Evolutionary conservation across 805 yeast genomes (phyloP).

Genomic region (Teunomyces lycoperdinae): DNA sequence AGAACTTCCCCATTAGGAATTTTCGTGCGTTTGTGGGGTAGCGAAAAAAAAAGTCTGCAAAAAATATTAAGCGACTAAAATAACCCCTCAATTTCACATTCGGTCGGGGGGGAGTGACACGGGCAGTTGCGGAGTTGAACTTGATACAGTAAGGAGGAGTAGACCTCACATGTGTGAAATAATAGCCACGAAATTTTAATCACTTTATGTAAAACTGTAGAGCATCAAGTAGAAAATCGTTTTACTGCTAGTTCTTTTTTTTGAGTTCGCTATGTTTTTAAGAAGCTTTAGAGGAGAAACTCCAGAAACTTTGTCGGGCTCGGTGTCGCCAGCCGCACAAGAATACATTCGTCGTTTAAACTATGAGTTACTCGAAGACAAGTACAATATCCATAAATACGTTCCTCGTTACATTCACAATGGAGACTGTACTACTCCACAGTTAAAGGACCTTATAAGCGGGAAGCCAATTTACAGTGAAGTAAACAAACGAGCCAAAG

Average conservation of each 20-base stretch:
- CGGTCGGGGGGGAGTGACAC: neutral
- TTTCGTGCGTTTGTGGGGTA: neutral
- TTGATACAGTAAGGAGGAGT: neutral
- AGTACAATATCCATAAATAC: constrained; percentile 35
- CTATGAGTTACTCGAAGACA: constrained; percentile 35
- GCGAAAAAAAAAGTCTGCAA: neutral
- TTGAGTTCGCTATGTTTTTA: neutral
- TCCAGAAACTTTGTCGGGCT: neutral
- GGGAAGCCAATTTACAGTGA: constrained; percentile 41
- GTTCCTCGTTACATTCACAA: constrained; percentile 39
- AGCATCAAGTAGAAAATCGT: neutral
- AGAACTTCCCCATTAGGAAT: neutral
- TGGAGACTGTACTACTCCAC: constrained; percentile 34
- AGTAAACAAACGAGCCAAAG: constrained; percentile 31
- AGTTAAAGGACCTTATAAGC: constrained; percentile 27
- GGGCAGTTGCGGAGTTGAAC: neutral
- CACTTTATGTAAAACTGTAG: neutral
- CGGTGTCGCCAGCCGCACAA: constrained; percentile 6
- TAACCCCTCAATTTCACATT: neutral
- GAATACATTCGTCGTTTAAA: constrained; percentile 25
- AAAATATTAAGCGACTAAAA: too few species aligned
- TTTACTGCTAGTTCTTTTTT: neutral
- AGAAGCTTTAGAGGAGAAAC: neutral
- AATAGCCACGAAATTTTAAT: neutral
- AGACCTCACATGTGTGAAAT: neutral